A percentile compares a stretch with the other conserved stretches of the same genome.
Evolutionary conservation across 1,284 basidiomycete species (phyloP).

Genomic region (Ganoderma meredithae): DNA sequence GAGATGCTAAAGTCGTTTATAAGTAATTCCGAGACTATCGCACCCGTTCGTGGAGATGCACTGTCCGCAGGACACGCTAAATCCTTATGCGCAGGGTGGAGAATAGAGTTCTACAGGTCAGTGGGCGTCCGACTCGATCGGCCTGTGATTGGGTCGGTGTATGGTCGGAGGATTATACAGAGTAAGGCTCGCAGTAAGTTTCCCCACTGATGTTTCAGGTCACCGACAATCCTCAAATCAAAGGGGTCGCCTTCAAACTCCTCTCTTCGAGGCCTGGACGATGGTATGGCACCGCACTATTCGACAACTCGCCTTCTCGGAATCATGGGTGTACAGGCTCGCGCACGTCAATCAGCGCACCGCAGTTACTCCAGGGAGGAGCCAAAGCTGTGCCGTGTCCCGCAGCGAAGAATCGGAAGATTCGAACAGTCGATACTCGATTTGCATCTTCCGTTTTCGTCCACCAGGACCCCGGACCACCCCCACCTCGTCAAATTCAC

Average conservation of each 20-base stretch:
- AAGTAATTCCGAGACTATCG: neutral
- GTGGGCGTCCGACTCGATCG: neutral
- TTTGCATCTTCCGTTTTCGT: slow-evolving; percentile 7
- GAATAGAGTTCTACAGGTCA: neutral
- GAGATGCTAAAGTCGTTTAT: neutral
- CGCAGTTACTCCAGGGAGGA: slow-evolving; percentile 16
- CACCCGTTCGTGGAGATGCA: neutral
- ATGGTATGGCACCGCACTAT: neutral
- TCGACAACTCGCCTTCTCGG: neutral
- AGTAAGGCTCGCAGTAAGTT: neutral
- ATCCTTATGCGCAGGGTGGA: neutral
- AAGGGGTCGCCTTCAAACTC: neutral
- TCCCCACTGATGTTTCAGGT: neutral
- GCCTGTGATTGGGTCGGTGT: neutral
- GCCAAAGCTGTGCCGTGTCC: slow-evolving; percentile 22
- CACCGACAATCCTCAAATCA: neutral
- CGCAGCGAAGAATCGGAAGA: neutral
- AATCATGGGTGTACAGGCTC: neutral
- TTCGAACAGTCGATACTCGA: slow-evolving; percentile 6
- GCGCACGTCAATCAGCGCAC: slow-evolving; percentile 29
- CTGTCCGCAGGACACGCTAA: neutral
- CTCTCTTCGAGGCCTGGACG: neutral
- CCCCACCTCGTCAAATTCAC: slow-evolving; percentile 4
- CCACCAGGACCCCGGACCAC: slow-evolving; percentile 6
- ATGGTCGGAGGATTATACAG: neutral